phyloP scores from a whole-genome alignment of 108 stramenopile genomes.

The Cyclotella distinguenda region DNA sequence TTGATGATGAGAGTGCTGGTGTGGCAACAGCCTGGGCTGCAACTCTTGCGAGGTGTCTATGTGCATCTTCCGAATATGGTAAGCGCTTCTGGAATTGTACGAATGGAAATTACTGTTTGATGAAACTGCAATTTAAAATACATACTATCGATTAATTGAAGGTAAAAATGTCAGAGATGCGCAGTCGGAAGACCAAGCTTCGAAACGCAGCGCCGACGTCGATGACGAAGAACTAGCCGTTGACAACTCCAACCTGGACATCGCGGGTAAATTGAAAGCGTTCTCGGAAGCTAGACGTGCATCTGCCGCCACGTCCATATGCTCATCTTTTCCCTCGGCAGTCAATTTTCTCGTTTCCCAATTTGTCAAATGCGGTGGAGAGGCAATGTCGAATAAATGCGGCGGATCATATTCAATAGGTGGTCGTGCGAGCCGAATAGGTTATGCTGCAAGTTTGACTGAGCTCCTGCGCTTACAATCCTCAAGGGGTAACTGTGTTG shows the following conservation, averaged over 20 bases:
- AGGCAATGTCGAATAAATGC: constrained; percentile 54
- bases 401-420: constrained; percentile 77
- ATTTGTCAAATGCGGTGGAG: constrained; percentile 83
- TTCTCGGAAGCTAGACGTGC: constrained; percentile 41
- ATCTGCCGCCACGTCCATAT: constrained; percentile 36
- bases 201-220: constrained; percentile 43
- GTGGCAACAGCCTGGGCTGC: constrained; percentile 67
- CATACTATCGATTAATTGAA: not conserved
- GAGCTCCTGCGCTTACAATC: constrained; percentile 62
- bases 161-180: constrained; percentile 29
- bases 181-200: constrained; percentile 41
- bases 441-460: constrained; percentile 50
- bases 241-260: constrained; percentile 23
- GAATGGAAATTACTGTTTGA: not conserved
- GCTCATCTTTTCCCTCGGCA: constrained; percentile 51
- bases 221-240: constrained; percentile 28
- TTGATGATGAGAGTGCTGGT: constrained; percentile 79
- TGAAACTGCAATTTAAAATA: too few species aligned
- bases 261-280: constrained; percentile 51
- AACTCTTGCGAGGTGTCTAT: constrained; percentile 72
- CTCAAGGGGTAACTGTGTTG: constrained; percentile 38
- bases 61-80: constrained; percentile 63
- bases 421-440: constrained; percentile 77
- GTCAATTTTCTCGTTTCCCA: constrained; percentile 59
- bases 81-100: not conserved